These are phyloP conservation scores for Colletotrichum lini DNA, from an alignment of 2,329 filamentous ascomycete genomes.

Conservation along the genomic window DNA sequence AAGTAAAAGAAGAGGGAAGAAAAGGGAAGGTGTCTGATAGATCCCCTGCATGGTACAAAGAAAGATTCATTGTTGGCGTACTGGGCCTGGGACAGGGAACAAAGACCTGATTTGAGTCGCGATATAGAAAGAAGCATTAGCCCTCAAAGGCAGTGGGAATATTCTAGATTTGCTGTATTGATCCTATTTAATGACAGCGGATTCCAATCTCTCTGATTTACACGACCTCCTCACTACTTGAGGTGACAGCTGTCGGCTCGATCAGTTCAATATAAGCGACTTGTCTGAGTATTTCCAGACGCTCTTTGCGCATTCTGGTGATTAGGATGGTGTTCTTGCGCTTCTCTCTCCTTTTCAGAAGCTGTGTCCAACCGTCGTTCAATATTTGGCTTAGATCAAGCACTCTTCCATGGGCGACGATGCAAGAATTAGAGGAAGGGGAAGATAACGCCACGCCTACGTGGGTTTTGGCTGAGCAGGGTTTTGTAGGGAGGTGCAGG, in stretches of 20 bases:
- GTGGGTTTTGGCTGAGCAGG: background rate
- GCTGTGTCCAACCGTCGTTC: background rate
- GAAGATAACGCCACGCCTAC: background rate
- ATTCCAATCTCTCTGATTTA: background rate
- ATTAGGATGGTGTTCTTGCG: background rate
- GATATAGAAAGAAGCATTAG: background rate
- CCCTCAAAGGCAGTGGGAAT: conserved; percentile 1
- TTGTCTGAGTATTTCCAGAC: background rate
- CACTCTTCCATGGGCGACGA: background rate
- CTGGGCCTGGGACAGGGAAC: conserved; percentile 1
- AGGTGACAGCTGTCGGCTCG: background rate
- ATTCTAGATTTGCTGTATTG: background rate
- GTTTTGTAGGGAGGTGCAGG: background rate
- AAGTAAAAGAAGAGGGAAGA: conserved; percentile 1
- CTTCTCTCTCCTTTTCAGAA: background rate
- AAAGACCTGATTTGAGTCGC: background rate
- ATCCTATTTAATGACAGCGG: conserved; percentile 1
- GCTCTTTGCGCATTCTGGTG: background rate
- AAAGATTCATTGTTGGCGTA: conserved; percentile 10
- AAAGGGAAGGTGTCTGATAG: background rate
- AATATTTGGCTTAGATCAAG: background rate
- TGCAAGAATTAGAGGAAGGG: background rate
- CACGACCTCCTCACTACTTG: background rate
- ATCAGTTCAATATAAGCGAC: background rate
- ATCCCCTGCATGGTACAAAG: background rate